Evolutionary conservation across 2,329 filamentous ascomycete genomes (phyloP).

Genomic region (Epichloe sp.): DNA sequence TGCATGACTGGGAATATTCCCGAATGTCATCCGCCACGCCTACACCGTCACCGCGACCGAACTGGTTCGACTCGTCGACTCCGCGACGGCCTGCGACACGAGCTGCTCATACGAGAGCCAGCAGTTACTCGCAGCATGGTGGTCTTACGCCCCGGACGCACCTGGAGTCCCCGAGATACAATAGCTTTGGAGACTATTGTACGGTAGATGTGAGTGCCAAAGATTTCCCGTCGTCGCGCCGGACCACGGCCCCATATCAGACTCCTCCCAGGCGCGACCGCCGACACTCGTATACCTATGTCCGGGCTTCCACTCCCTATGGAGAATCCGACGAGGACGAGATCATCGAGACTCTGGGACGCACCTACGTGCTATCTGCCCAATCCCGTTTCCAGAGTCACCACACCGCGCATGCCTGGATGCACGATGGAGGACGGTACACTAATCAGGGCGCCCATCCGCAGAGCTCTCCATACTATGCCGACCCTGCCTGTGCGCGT

Average conservation of each 20-base stretch:
- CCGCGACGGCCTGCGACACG: constrained; percentile 42
- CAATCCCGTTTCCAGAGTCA: constrained; percentile 28
- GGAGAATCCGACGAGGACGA: constrained; percentile 55
- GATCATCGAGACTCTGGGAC: constrained; percentile 37
- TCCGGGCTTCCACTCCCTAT: constrained; percentile 43
- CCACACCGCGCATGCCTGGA: constrained; percentile 21
- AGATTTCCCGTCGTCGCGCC: constrained; percentile 33
- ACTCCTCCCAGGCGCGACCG: constrained; percentile 34
- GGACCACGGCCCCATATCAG: constrained; percentile 21
- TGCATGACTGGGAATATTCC: constrained; percentile 39
- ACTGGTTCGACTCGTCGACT: constrained; percentile 33
- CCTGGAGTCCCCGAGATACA: constrained; percentile 46
- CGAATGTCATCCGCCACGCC: constrained; percentile 41
- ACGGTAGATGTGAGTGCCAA: constrained; percentile 54
- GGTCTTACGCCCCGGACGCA: constrained; percentile 31
- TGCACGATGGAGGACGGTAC: constrained; percentile 38
- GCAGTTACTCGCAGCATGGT: constrained; percentile 24
- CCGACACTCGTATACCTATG: constrained; percentile 44
- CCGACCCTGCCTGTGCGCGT: constrained; percentile 23
- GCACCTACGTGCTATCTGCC: constrained; percentile 39
- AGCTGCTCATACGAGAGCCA: constrained; percentile 25
- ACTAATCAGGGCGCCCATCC: constrained; percentile 46
- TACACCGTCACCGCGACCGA: constrained; percentile 42
- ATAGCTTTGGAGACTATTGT: constrained; percentile 49
- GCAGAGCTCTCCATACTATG: constrained; percentile 31